Evolutionary conservation across 23 red algal species (phyloP).

Genomic region (Cyanidioschyzon merolae): DNA sequence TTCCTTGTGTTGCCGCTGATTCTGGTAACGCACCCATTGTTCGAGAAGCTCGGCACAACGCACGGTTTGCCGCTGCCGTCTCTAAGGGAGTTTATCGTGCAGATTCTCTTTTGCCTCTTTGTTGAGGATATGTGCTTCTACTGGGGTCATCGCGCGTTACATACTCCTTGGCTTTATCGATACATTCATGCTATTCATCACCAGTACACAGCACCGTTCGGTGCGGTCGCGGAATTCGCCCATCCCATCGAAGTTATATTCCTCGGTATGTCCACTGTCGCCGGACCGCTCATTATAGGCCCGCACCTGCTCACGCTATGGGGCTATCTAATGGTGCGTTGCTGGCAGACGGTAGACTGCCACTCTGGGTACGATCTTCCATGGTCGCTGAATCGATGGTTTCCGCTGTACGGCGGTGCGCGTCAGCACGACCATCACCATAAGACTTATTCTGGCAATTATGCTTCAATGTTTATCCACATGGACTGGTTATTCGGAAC

Average conservation of each 20-base stretch:
- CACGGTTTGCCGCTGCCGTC: constrained; percentile 25
- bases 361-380: constrained; percentile 91
- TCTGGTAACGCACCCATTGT: constrained; percentile 71
- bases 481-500: constrained; percentile 33
- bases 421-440: constrained; percentile 91
- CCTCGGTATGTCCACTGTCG: constrained; percentile 61
- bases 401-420: constrained; percentile 69
- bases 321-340: constrained; percentile 62
- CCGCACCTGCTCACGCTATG: constrained; percentile 89
- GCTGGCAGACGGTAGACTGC: constrained; percentile 72
- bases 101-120: constrained; percentile 69
- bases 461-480: constrained; percentile 29
- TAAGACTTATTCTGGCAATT: constrained; percentile 81
- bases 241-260: constrained; percentile 88
- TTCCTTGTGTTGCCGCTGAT: constrained; percentile 81
- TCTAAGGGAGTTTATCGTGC: constrained; percentile 19
- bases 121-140: constrained; percentile 90
- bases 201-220: constrained; percentile 75
- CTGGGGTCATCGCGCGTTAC: constrained; percentile 82
- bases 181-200: constrained; percentile 78
- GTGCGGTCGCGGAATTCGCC: constrained; percentile 77
- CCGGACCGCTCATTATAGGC: constrained; percentile 48
- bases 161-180: constrained; percentile 78
- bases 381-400: constrained; percentile 43
- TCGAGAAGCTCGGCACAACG: constrained; percentile 40